Evolutionary conservation across 78 protist species (phyloP), one percentile per base, ranked within the genome.

Genomic region (Goniomonas avonlea): DNA sequence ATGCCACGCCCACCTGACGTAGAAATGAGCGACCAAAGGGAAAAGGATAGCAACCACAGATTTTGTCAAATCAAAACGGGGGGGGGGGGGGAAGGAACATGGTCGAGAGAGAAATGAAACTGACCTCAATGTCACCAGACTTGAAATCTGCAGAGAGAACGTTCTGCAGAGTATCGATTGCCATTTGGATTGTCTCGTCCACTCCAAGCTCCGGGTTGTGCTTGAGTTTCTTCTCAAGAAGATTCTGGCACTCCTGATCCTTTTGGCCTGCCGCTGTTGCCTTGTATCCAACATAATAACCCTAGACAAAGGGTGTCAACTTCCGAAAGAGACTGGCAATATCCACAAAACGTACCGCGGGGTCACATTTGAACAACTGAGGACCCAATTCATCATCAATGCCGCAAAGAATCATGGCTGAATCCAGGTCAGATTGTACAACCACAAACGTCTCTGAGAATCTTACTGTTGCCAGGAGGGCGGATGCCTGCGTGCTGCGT

Each of bases 221-320:
- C 87, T 93, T 94, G 74, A 93, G 71, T 76, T 87, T 86, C 96
- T 96, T 96, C 79, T 96, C 99, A 21, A 96, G 78, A 41, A 86
- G 84, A 50, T 92, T 92, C 74, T 80, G 86, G 8, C 96, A 95
- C 74, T 96, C 99, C 59, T 69, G 89, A 41, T 91, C 97, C 85
- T 95, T 95, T 25, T 59, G 86, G 32, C 99, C 99, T 0, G 93
- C 86, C 7, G 93, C 70, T 0, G 86, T 73, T 0, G 98, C 99
- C 74, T 86, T 83, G 82, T 82, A 92, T 15, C 86, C 91, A 25
- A 77, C 7, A 25, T 20, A 66, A 34, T 66, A 39, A 5, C 65
- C 65, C n/a, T n/a, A n/a, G n/a, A n/a, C n/a, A n/a, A n/a, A n/a
- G n/a, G n/a, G n/a, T n/a, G n/a, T n/a, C n/a, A n/a, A n/a, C n/a